Conservation (phyloP, 345 rosid species). For the Eucalyptus dawsonii region DNA sequence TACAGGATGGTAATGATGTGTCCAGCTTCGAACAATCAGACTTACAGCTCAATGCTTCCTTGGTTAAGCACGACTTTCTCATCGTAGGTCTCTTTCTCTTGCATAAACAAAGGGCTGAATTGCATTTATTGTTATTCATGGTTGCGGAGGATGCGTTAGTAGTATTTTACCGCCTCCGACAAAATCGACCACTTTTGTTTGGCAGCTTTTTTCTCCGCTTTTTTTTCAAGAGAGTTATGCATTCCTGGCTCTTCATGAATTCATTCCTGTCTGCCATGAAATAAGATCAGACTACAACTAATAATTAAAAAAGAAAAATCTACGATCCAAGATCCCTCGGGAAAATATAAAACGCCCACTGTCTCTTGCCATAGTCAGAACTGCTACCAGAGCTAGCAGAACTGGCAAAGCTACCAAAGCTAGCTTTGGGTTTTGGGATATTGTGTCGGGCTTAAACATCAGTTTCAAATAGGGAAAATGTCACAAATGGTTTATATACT, state of each 20-base stretch:
- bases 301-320: not conserved
- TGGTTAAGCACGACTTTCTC: slow-evolving; percentile 3
- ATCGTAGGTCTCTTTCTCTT: not conserved
- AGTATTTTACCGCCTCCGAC: too few species aligned
- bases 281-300: not conserved
- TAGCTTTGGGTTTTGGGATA: not conserved
- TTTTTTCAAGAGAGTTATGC: not conserved
- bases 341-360: not conserved
- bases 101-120: not conserved
- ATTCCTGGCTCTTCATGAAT: not conserved
- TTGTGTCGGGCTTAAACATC: not conserved
- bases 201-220: too few species aligned
- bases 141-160: too few species aligned
- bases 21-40: slow-evolving; percentile 34
- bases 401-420: not conserved
- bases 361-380: not conserved
- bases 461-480: too few species aligned
- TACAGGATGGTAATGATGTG: slow-evolving; percentile 16
- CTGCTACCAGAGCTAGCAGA: not conserved
- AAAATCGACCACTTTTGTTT: too few species aligned
- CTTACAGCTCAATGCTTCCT: slow-evolving; percentile 3
- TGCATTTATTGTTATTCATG: not conserved
- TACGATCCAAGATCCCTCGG: not conserved
- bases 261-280: not conserved
- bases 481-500: too few species aligned